Percentiles rank a stretch among this genome's conserved stretches.
Evolutionary conservation across 495 filamentous ascomycete species (phyloP).

Genomic region (Diplogelasinospora grovesii): DNA sequence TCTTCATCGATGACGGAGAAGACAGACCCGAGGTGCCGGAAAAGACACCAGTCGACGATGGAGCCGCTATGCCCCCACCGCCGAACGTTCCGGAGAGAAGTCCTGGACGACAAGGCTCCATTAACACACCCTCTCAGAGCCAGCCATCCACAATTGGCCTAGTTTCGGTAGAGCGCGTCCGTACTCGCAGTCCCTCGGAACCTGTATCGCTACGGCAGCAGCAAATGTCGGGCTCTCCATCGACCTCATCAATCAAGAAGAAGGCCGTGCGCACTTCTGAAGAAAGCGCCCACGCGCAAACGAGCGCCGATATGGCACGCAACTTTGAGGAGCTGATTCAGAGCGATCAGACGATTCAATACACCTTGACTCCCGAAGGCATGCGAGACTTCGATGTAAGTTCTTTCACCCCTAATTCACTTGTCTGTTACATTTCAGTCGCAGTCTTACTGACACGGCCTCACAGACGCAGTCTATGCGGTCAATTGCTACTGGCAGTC

Average conservation of each 20-base stretch:
- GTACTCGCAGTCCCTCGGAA: constrained; percentile 15
- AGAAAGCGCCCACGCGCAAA: constrained; percentile 39
- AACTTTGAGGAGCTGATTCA: constrained; percentile 83
- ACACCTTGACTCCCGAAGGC: constrained; percentile 81
- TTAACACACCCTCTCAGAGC: constrained; percentile 15
- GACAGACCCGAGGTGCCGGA: constrained; percentile 20
- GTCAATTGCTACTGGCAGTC: constrained; percentile 28
- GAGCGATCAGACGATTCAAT: constrained; percentile 87
- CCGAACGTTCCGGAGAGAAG: constrained; percentile 37
- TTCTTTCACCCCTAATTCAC: constrained; percentile 1
- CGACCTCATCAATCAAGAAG: constrained; percentile 36
- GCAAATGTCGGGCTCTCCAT: constrained; percentile 32
- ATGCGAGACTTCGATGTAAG: constrained; percentile 82
- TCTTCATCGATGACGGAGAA: constrained; percentile 29
- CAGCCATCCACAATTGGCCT: constrained; percentile 26
- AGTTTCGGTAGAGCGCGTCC: constrained; percentile 25
- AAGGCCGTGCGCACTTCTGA: constrained; percentile 45
- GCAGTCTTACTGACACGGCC: no score
- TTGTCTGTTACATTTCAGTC: constrained; percentile 8
- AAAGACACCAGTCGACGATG: constrained; percentile 13
- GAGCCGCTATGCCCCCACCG: constrained; percentile 14
- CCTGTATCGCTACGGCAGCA: constrained; percentile 13
- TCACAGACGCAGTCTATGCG: constrained; percentile 30
- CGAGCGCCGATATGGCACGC: constrained; percentile 36
- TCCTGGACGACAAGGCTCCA: constrained; percentile 21